Evolutionary conservation across 495 filamentous ascomycete genomes (phyloP), one percentile per base, ranked within the genome.

Genomic region (Monascus purpureus): DNA sequence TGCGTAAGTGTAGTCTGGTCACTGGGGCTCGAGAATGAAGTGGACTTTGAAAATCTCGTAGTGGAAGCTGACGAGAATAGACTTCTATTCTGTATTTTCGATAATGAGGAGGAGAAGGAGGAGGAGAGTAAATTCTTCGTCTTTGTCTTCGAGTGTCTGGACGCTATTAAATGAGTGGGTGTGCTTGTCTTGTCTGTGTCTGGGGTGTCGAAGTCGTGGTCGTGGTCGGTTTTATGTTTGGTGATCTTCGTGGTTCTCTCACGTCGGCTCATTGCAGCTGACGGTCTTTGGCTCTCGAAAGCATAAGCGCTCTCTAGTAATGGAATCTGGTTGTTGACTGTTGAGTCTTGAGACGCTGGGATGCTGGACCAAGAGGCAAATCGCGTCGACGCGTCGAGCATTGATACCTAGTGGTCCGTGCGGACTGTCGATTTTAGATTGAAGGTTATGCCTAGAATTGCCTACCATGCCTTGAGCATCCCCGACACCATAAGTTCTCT

Each of bases 1-100:
- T 65, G 61, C 1, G 61, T 65, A 11, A 65, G 45, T 2, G 61
- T 65, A 1, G 57, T 45, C 22, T 63, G 61, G 2, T 42, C 44
- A 9, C 25, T 33, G 9, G 37, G 39, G 22, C 35, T 45, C 11
- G 45, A 32, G 5, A 50, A 13, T 0, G 46, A 41, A 8, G 6
- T 41, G 17, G 36, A 42, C 36, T 51, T 57, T 15, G 29, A 41
- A 8, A 41, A 41, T 22, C 31, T 41, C 8, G 39, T 37, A 17
- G 32, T 37, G 2, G 46, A 50, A 17, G 39, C 28, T 13, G 41
- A 50, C 8, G 48, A 40, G 2, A 32, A 35, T 17, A 53, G 53
- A 17, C 47, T 49, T 17, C 28, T 35, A 4, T 18, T 36, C 19
- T 38, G 40, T 11, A 39, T 47, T 27, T 23, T 38, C 5, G 20